A percentile compares a stretch with the other conserved stretches of the same genome.
Evolutionary conservation across 768 basidiomycete genomes (phyloP).

Genomic region (Termitomyces sp.): DNA sequence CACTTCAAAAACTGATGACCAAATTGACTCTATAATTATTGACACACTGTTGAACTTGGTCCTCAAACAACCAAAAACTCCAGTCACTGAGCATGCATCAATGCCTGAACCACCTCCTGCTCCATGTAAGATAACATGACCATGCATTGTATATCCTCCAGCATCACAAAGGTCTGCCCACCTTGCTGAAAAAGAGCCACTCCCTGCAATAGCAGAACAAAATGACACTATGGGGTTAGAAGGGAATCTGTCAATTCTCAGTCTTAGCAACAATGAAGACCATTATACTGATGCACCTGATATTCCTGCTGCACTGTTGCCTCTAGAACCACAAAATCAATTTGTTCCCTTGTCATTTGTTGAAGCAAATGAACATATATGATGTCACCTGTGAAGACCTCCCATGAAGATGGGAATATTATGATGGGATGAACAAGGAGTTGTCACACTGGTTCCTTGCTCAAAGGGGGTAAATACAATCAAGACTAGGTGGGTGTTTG

Average conservation of each 20-base stretch:
- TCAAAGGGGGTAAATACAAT: no score
- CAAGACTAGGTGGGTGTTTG: no score
- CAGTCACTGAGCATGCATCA: not conserved
- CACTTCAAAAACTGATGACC: no score
- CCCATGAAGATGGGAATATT: no score
- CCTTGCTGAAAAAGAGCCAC: not conserved
- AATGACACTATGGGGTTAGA: not conserved
- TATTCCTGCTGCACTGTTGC: not conserved
- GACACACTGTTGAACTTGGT: no score
- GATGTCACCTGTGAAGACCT: no score
- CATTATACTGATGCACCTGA: not conserved
- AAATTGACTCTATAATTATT: no score
- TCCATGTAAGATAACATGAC: not conserved
- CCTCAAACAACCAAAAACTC: not conserved
- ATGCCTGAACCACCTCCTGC: not conserved
- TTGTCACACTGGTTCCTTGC: not conserved
- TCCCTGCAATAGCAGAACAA: not conserved
- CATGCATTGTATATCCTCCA: no score
- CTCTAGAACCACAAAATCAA: not conserved
- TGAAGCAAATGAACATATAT: not conserved
- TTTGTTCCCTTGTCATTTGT: not conserved
- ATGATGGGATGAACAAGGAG: not conserved
- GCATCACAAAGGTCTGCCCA: not conserved
- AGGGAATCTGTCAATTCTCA: not conserved
- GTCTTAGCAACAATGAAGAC: not conserved